Percentiles rank a stretch among this genome's conserved stretches.
Evolutionary conservation across 2,329 filamentous ascomycete genomes (phyloP).

Genomic region (Apiospora sp.): DNA sequence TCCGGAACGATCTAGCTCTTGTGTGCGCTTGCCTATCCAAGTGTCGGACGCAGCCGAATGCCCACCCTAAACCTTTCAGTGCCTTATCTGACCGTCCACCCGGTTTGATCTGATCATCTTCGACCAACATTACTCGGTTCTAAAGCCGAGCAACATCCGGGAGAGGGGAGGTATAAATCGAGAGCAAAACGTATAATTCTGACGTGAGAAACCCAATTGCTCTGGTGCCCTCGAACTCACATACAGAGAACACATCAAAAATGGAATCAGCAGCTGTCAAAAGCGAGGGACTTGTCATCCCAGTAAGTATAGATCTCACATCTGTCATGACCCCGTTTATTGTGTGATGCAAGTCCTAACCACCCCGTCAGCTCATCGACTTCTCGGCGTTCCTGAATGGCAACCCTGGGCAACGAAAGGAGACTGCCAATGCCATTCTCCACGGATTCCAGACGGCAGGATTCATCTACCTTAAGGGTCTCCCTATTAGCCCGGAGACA

Average conservation of each 20-base stretch:
- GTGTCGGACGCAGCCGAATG: conserved; percentile 16
- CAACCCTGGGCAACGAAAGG: conserved; percentile 63
- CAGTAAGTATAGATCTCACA: conserved; percentile 45
- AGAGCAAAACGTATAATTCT: neutral
- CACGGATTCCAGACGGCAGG: conserved; percentile 84
- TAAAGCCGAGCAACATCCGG: neutral
- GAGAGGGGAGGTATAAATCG: neutral
- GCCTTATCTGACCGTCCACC: conserved; percentile 8
- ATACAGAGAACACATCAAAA: conserved; percentile 27
- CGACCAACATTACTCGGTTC: conserved; percentile 3
- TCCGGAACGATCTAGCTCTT: neutral
- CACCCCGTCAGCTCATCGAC: conserved; percentile 71
- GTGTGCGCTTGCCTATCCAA: conserved; percentile 14
- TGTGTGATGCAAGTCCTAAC: neutral
- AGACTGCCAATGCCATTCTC: conserved; percentile 76
- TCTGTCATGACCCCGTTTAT: too few relatives aligned
- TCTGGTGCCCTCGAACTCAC: neutral
- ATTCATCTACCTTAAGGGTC: conserved; percentile 88
- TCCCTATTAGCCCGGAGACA: conserved; percentile 69
- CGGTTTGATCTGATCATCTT: neutral
- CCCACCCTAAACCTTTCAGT: neutral
- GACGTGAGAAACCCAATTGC: neutral
- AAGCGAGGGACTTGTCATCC: conserved; percentile 62
- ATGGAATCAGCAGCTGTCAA: conserved; percentile 56
- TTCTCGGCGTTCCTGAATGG: conserved; percentile 77